These are phyloP conservation scores for Cynara cardunculus DNA, from an alignment of 129 eudicot genomes.

Conservation along the genomic window DNA sequence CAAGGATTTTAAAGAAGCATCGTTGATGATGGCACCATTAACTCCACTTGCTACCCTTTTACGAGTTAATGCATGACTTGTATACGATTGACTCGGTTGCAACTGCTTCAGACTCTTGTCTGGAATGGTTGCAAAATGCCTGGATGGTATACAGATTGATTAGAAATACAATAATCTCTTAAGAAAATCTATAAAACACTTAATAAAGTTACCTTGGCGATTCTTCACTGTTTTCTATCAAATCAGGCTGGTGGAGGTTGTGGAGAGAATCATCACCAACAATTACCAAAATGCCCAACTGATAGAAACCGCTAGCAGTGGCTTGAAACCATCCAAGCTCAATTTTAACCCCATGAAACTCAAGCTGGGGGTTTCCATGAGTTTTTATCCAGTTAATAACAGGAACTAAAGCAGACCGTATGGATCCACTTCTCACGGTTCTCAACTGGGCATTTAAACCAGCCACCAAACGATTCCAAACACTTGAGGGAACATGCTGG, in stretches of 20 bases:
- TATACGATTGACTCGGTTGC: conserved; percentile 43
- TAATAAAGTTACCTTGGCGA: conserved; percentile 48
- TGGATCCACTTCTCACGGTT: conserved; percentile 64
- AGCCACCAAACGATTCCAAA: conserved; percentile 85
- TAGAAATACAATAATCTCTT: not conserved
- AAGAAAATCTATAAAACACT: not conserved
- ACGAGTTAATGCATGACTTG: conserved; percentile 52
- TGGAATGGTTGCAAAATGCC: conserved; percentile 33
- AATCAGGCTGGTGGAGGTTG: conserved; percentile 44
- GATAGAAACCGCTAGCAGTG: conserved; percentile 81
- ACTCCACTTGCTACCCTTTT: conserved; percentile 74
- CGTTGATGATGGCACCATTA: conserved; percentile 67
- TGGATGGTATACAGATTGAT: conserved; percentile 24
- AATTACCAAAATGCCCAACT: conserved; percentile 73
- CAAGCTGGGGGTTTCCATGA: conserved; percentile 85
- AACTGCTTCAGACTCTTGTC: conserved; percentile 44
- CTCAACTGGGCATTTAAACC: conserved; percentile 82
- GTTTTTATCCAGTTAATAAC: conserved; percentile 68
- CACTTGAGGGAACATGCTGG: conserved; percentile 81
- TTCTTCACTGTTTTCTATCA: conserved; percentile 37
- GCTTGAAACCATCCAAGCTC: conserved; percentile 93
- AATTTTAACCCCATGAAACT: conserved; percentile 71
- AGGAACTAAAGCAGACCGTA: conserved; percentile 61
- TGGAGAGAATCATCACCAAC: conserved; percentile 50
- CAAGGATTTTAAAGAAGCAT: conserved; percentile 63